These are phyloP conservation scores for Pseudonectria foliicola DNA, from an alignment of 2,329 filamentous ascomycete genomes.

Conservation along the genomic window DNA sequence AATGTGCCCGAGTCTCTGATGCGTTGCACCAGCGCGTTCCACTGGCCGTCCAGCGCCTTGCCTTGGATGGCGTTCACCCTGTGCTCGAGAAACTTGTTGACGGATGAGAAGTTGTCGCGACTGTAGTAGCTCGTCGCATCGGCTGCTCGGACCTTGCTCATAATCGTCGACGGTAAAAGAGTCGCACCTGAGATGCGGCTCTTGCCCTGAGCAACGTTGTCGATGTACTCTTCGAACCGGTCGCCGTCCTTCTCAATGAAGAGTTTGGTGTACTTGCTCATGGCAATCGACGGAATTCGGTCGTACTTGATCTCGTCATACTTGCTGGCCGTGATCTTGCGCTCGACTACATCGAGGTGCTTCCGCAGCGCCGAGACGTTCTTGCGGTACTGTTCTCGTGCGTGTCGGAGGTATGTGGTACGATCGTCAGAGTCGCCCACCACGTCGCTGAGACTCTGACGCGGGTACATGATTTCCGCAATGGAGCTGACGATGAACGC, in stretches of 20 bases:
- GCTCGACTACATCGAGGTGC: constrained; percentile 46
- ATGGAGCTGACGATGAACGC: constrained; percentile 51
- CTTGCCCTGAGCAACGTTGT: constrained; percentile 40
- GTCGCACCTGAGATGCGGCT: constrained; percentile 48
- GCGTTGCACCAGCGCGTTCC: constrained; percentile 50
- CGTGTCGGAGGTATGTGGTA: constrained; percentile 45
- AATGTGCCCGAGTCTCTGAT: constrained; percentile 49
- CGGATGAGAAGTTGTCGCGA: too few relatives aligned
- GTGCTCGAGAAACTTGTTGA: constrained; percentile 16
- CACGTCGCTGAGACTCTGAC: constrained; percentile 21
- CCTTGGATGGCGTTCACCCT: constrained; percentile 25
- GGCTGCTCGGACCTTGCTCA: constrained; percentile 27
- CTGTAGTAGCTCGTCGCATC: too few relatives aligned
- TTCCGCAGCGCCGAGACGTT: constrained; percentile 45
- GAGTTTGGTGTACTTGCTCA: constrained; percentile 42
- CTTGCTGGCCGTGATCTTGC: constrained; percentile 38
- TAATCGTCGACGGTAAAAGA: constrained; percentile 44
- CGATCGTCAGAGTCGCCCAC: constrained; percentile 32
- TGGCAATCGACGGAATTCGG: constrained; percentile 49
- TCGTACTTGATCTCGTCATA: constrained; percentile 48
- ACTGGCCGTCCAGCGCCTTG: constrained; percentile 43
- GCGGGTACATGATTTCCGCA: constrained; percentile 45
- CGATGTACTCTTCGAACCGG: constrained; percentile 43
- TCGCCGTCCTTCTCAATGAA: constrained; percentile 45
- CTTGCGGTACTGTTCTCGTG: constrained; percentile 46